Evolutionary conservation across 306 rosid genomes (phyloP), one percentile per base, ranked within the genome.

Genomic region (Coriaria nepalensis): DNA sequence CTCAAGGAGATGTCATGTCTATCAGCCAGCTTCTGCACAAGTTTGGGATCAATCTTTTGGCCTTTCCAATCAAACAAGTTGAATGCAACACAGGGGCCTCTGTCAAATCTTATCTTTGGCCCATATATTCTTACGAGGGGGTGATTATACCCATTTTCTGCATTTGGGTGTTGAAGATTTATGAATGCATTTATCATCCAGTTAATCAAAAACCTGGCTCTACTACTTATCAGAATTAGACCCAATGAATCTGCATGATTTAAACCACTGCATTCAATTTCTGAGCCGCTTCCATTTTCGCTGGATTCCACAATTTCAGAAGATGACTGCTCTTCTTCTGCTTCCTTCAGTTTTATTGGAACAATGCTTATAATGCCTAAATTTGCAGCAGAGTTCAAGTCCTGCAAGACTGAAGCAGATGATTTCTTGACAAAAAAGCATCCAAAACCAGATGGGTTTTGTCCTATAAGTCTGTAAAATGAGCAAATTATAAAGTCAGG

Each of bases 11-110:
- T 72, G 13, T 70, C 76, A 44, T 58, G 63, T 50, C 96, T 47
- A 62, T 80, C 93, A 40, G 88, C 96, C 0, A 87, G 82, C 67
- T 80, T 87, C 65, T 83, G 96, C 10, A 87, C 93, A 9, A 87
- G 59, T 0, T 11, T 2, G 2, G 94, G 88, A 45, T 87, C 73
- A 33, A 83, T 61, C 43, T 80, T 83, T 34, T 87, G 88, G 33
- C 94, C 94, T 70, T 80, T 83, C 94, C 96, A 87, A 13, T 87
- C 96, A 56, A 83, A 87, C 7, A 87, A 50, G 40, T 87, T 87
- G 68, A 87, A 87, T 8, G 94, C 93, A 33, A 87, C 33, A 0
- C 78, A 53, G 1, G 81, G 75, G 33, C 96, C 96, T 59, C 93
- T 72, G 13, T 73, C 70, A 5, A 64, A 13, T 35, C 53, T 69